Evolutionary conservation across 2,329 filamentous ascomycete genomes (phyloP), one percentile per base, ranked within the genome.

Genomic region (Colletotrichum viniferum): DNA sequence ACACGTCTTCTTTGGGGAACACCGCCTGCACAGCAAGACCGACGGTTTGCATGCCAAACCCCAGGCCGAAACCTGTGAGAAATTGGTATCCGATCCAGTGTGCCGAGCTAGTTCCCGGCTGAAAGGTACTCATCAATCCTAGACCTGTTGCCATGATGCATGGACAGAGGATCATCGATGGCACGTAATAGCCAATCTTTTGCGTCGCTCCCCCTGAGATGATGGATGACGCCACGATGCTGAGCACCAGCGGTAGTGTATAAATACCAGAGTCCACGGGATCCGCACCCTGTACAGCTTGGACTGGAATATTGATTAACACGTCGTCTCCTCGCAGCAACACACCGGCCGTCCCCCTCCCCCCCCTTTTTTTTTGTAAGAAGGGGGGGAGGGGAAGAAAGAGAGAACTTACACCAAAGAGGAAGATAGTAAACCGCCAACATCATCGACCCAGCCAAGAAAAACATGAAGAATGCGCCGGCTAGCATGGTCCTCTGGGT

Each of bases 11-110:
- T 34, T 84, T 84, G 16, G 84, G 83, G 10, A 92, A 84, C 0
- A 90, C 88, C 1, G 90, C 87, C 78, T 92, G 90, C 6, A 90
- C 86, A 3, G 90, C 90, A 24, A 93, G 87, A 70, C 86, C 84
- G 18, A 89, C 85, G 5, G 90, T 87, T 79, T 93, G 91, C 85
- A 93, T 89, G 7, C 89, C 88, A 28, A 90, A 83, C 4, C 92
- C 92, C 5, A 92, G 80, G 1, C 91, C 91, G 64, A 91, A 88
- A 21, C 92, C 92, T 8, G 88, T 84, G 24, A 93, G 80, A 71
- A 91, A 89, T 78, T 93, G 90, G 78, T 86, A 93, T 14, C 85
- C 89, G 71, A 92, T 90, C 91, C 91, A 93, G 74, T 89, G 86
- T 3, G 85, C 81, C 2, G 87, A 86, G 4, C 83, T 82, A 16